These are phyloP conservation scores for Fonsecaea erecta DNA, from an alignment of 2,329 filamentous ascomycete species.

Conservation along the genomic window DNA sequence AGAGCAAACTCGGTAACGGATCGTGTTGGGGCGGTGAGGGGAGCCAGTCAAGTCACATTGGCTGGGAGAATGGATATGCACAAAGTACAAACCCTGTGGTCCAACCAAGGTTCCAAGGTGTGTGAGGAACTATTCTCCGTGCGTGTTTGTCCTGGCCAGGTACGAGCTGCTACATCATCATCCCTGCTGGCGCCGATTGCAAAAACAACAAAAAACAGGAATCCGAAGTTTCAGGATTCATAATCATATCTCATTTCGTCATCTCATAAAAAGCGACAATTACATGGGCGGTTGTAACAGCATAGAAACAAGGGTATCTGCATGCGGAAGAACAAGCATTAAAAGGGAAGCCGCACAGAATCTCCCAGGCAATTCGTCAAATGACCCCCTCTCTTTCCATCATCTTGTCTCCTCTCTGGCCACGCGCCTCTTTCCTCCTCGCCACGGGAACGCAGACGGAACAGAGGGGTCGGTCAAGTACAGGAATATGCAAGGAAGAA, in stretches of 20 bases:
- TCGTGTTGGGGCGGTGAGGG: slow-evolving; percentile 15
- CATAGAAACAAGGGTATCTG: slow-evolving; percentile 20
- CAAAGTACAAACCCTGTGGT: background rate
- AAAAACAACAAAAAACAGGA: background rate
- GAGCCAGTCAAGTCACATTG: slow-evolving; percentile 4
- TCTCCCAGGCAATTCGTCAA: background rate
- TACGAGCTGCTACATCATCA: background rate
- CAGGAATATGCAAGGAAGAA: background rate
- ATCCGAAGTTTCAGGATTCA: slow-evolving; percentile 21
- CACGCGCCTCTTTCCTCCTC: background rate
- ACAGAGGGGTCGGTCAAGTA: background rate
- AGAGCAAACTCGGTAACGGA: slow-evolving; percentile 22
- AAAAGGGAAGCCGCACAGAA: background rate
- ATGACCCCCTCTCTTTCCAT: background rate
- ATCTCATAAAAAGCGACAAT: slow-evolving; percentile 16
- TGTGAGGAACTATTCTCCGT: background rate
- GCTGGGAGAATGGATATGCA: no score
- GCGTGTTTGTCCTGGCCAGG: background rate
- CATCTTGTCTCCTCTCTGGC: background rate
- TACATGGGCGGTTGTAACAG: slow-evolving; percentile 7
- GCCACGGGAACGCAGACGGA: background rate
- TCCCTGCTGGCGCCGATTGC: background rate
- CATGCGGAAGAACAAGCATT: slow-evolving; percentile 11
- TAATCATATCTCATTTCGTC: slow-evolving; percentile 31
- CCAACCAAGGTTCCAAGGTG: background rate